Conservation (phyloP, 306 rosid genomes). For the Inga leiocalycina region DNA sequence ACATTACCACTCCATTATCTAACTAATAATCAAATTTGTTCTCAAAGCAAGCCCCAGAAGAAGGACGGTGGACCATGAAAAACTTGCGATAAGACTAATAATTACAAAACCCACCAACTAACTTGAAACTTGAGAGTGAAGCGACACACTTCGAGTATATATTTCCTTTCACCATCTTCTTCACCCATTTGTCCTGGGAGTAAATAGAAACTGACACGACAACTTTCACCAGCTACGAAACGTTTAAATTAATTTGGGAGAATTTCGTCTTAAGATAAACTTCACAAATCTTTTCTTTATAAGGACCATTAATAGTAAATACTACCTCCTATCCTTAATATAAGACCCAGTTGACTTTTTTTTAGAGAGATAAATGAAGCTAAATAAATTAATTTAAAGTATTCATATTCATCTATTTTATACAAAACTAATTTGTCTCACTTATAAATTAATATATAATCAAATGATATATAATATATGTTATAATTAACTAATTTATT, state of each 20-base stretch:
- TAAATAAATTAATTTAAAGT: no score
- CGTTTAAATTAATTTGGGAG: neutral
- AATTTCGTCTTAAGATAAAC: no score
- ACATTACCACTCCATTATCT: neutral
- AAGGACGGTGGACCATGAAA: neutral
- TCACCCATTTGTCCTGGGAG: neutral
- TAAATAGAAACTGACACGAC: neutral
- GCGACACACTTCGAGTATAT: neutral
- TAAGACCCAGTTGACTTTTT: no score
- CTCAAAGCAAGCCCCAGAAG: neutral
- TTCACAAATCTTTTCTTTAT: no score
- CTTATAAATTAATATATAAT: no score
- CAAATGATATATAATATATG: no score
- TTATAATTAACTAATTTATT: no score
- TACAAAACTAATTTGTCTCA: no score
- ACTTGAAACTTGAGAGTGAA: constrained; percentile 5
- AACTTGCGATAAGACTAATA: neutral
- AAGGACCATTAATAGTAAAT: neutral
- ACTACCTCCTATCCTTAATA: no score
- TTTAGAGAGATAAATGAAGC: no score
- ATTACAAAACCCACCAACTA: constrained; percentile 1
- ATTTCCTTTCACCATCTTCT: neutral
- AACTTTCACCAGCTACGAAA: neutral
- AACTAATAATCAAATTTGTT: neutral
- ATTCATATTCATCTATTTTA: no score